Evolutionary conservation across 495 filamentous ascomycete species (phyloP).

Genomic region (Tuber microsphaerosporum): DNA sequence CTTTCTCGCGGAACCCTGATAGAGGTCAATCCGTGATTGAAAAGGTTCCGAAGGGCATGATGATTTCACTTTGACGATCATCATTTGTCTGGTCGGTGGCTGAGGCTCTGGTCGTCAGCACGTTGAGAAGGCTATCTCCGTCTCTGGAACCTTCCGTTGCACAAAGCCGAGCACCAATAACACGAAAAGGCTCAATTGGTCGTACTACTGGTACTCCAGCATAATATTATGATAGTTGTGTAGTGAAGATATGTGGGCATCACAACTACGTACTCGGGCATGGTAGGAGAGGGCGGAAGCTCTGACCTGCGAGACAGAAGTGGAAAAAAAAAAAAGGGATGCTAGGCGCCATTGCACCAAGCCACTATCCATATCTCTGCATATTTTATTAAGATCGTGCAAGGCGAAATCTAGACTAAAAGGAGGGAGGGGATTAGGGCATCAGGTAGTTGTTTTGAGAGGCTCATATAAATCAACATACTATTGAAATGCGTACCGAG

Average conservation of each 20-base stretch:
- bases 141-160: neutral
- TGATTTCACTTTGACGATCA: constrained; percentile 31
- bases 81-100: neutral
- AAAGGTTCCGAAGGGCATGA: neutral
- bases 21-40: neutral
- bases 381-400: no score
- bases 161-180: neutral
- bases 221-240: neutral
- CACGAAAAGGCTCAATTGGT: neutral
- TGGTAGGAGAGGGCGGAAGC: no score
- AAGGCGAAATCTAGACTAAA: no score
- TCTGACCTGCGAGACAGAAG: no score
- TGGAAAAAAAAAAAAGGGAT: no score
- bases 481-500: no score
- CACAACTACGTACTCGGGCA: neutral
- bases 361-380: no score
- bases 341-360: no score
- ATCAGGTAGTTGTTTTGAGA: no score
- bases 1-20: neutral
- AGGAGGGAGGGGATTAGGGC: no score
- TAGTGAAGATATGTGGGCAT: neutral
- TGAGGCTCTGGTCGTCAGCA: neutral
- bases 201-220: neutral
- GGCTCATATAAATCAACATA: no score
- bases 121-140: neutral